Evolutionary conservation across 129 eudicot species (phyloP), one percentile per base, ranked within the genome.

Genomic region (Lactuca sativa): DNA sequence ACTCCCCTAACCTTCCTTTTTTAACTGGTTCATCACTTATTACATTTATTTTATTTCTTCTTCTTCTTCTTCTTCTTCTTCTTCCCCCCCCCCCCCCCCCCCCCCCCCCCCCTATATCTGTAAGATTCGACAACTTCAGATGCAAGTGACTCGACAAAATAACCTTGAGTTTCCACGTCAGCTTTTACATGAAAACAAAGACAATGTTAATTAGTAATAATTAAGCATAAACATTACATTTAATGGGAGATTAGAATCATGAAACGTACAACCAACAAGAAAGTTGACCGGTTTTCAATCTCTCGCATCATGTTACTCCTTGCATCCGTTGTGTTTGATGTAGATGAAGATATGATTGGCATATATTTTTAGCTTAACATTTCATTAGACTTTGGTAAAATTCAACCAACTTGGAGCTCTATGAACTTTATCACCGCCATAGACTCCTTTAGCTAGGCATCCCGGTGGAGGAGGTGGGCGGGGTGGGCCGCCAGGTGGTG

Each of bases 231-330:
- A n/a, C 7, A 25, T n/a, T 21, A 47, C 18, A 33, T 15, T 12
- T 12, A 5, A 36, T 18, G 3, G 32, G 32, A 70, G 32, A 18
- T 54, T 59, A 40, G 25, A 44, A 36, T 72, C 25, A 6, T 14
- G 11, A 10, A 10, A 58, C 95, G 15, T 90, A 90, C 99, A 62
- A 96, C 99, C 80, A 95, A 71, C 7, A 95, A 80, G 96, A 95
- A 95, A n/a, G 99, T 59, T 64, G 99, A 95, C 82, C 87, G 92
- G 74, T 95, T 95, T 67, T 84, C 97, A 56, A 90, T 95, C 85
- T 95, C 99, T 70, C 99, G 97, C 33, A 95, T 95, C 97, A 95
- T 95, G 74, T 95, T 95, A 82, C 84, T 95, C 79, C 97, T 90
- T 41, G 99, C 97, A 73, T 80, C 88, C 15, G 89, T 77, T 33